phyloP scores from a whole-genome alignment of 345 rosid genomes.

The Conringia planisiliqua region DNA sequence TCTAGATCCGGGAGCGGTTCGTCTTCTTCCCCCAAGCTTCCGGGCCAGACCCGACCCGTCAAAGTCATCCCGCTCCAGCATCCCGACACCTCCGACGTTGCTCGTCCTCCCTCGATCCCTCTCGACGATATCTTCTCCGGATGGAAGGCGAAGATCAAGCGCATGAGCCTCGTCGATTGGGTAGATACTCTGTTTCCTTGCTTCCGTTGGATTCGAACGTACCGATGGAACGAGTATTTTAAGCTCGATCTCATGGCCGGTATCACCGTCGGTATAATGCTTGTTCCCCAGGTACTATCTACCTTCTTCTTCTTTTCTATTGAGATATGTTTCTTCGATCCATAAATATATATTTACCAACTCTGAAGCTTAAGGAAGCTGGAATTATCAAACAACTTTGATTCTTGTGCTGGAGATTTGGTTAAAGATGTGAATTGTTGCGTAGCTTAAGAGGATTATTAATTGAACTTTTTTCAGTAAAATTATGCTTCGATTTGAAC shows the following conservation, averaged over 20 bases:
- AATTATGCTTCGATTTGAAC: neutral
- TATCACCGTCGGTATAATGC: slow-evolving; percentile 89
- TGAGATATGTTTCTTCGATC: neutral
- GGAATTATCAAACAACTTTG: neutral
- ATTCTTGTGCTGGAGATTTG: neutral
- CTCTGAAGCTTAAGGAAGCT: slow-evolving; percentile 9
- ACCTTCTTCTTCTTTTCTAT: neutral
- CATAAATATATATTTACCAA: no score
- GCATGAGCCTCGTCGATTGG: slow-evolving; percentile 61
- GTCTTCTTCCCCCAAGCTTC: slow-evolving; percentile 17
- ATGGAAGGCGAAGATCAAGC: slow-evolving; percentile 45
- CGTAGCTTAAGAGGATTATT: neutral
- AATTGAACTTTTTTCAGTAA: no score
- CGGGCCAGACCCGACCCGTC: slow-evolving; percentile 54
- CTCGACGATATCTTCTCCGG: slow-evolving; percentile 38
- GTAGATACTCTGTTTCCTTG: slow-evolving; percentile 67
- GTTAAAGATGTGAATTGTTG: neutral
- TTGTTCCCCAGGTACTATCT: slow-evolving; percentile 85
- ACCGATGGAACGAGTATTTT: slow-evolving; percentile 71
- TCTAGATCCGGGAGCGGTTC: slow-evolving; percentile 34
- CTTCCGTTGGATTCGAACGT: slow-evolving; percentile 79
- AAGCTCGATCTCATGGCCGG: slow-evolving; percentile 96
- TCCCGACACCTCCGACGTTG: slow-evolving; percentile 42
- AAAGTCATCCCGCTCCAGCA: slow-evolving; percentile 78
- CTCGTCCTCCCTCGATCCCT: slow-evolving; percentile 32